phyloP scores from a whole-genome alignment of 2,329 filamentous ascomycete species.

The Ciborinia camelliae region DNA sequence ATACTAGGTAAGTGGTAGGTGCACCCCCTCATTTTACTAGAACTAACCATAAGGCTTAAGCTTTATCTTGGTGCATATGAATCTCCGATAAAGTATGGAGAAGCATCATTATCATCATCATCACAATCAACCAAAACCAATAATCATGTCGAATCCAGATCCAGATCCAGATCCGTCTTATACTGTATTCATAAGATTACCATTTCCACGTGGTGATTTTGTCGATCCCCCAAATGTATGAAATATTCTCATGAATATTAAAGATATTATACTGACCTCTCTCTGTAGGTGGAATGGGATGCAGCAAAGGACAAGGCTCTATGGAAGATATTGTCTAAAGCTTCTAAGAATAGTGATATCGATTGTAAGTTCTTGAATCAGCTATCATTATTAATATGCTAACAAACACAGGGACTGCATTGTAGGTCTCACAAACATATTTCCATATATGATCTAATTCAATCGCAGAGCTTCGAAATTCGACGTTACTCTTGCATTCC shows the following conservation, averaged over 20 bases:
- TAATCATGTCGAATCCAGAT: conserved; percentile 29
- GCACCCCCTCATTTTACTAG: neutral
- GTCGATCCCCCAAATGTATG: conserved; percentile 82
- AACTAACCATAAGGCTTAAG: neutral
- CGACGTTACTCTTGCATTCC: conserved; percentile 80
- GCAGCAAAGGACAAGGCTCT: conserved; percentile 79
- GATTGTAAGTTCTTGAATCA: conserved; percentile 61
- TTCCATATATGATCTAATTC: neutral
- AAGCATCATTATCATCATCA: conserved; percentile 16
- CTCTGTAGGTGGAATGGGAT: conserved; percentile 76
- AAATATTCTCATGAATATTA: conserved; percentile 18
- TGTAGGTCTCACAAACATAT: conserved; percentile 53
- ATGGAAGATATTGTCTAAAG: conserved; percentile 85
- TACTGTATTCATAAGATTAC: conserved; percentile 85
- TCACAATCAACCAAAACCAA: conserved; percentile 17
- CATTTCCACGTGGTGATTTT: conserved; percentile 82
- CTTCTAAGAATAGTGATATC: conserved; percentile 74
- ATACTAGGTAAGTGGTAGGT: neutral
- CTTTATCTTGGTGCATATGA: conserved; percentile 28
- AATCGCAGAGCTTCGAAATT: conserved; percentile 65
- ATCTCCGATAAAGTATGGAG: conserved; percentile 25
- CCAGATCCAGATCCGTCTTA: conserved; percentile 34
- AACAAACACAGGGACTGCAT: conserved; percentile 60
- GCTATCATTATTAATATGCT: conserved; percentile 12
- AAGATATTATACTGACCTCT: conserved; percentile 20